Percentiles rank a stretch among this genome's conserved stretches.
Evolutionary conservation across 2,329 filamentous ascomycete genomes (phyloP).

Genomic region (Pyrenochaeta sp.): DNA sequence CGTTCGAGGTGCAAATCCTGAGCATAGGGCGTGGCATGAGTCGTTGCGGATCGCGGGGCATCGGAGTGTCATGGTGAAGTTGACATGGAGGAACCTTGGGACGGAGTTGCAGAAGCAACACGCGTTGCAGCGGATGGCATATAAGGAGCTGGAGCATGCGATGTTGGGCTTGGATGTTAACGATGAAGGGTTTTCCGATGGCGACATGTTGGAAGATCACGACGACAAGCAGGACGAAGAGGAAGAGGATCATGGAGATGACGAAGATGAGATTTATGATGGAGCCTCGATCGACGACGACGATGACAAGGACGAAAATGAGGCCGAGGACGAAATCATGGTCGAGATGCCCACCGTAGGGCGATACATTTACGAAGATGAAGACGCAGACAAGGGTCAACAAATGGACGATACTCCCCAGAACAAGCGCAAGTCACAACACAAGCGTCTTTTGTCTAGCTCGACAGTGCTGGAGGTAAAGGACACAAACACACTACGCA

Average conservation of each 20-base stretch:
- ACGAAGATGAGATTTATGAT: neutral
- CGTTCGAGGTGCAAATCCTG: constrained; percentile 15
- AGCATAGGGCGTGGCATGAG: constrained; percentile 31
- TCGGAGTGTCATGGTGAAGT: constrained; percentile 41
- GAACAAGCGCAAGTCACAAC: neutral
- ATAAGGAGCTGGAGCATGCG: neutral
- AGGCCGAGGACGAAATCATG: neutral
- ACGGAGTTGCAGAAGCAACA: constrained; percentile 7
- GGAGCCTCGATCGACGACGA: neutral
- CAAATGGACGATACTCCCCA: neutral
- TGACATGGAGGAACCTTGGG: constrained; percentile 20
- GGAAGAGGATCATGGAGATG: neutral
- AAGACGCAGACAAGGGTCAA: neutral
- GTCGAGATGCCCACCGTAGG: neutral
- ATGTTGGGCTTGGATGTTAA: neutral
- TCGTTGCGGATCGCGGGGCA: constrained; percentile 33
- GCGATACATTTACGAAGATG: neutral
- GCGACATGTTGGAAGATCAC: too few species aligned
- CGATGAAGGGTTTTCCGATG: too few species aligned
- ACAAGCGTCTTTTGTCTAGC: neutral
- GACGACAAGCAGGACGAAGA: neutral
- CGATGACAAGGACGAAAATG: neutral
- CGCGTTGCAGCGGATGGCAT: neutral
- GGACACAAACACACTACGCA: neutral
- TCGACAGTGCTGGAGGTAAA: neutral